Base-by-base conservation (phyloP, 495 filamentous ascomycete species). In the Corynascus novoguineensis region DNA sequence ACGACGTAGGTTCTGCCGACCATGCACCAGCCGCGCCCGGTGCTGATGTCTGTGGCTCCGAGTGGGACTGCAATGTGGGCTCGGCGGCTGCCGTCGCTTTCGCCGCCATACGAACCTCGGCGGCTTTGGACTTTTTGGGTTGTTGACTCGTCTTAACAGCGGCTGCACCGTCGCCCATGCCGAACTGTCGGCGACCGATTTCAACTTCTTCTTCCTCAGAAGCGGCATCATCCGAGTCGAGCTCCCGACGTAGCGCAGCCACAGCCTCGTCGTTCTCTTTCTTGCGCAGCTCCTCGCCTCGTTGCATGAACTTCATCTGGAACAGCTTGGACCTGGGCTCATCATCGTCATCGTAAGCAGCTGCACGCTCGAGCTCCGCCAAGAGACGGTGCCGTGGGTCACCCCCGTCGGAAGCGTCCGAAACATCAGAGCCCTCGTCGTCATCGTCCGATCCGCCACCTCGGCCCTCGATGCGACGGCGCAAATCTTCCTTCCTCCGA, bases 231-330 rank as follows among this genome's bases (percentile, higher is more conserved):
- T 77, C 75, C n/a, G 73, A 73, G 27, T 68, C 83, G 1, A 96
- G 74, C 32, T 95, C 88, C 57, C 83, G 82, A 37, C 87, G 81
- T 25, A 97, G 79, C 50, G 81, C 73, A 55, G 86, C 83, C n/a
- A 93, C 73, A 38, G 88, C 81, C 37, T 87, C 86, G 63, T 96
- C 89, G 53, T 97, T 97, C 57, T 83, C 77, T 51, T 83, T 83
- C 65, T 85, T 91, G 60, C 81, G 81, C 37, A 81, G 75, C 11
- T 84, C 87, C 59, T 97, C 90, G 12, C 90, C 91, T 40, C 84
- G 89, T 60, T 85, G 82, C 93, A 98, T 98, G 65, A 97, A 98
- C 62, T 87, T 86, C 87, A 95, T 87, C 27, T 78, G 78, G 61
- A 82, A 77, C 9, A 96, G 73, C 44, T 65, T 76, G 28, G 74